These are phyloP conservation scores for Hypoxylon sp. DNA, from an alignment of 2,329 filamentous ascomycete species.

Conservation along the genomic window DNA sequence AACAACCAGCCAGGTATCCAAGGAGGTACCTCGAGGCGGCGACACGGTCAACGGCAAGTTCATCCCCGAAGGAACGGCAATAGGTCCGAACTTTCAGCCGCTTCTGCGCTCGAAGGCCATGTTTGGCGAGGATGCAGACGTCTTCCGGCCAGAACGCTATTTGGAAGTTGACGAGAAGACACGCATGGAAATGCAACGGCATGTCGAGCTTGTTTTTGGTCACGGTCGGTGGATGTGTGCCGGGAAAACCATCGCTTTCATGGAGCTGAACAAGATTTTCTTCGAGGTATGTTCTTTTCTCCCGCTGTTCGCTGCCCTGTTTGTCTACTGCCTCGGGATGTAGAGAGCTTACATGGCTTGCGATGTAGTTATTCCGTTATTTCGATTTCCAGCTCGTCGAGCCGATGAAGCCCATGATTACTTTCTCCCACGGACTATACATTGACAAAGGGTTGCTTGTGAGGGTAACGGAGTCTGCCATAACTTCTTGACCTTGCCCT, in stretches of 20 bases:
- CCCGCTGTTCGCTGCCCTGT: no score
- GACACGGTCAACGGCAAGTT: conserved; percentile 51
- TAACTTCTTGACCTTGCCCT: conserved; percentile 5
- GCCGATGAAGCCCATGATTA: conserved; percentile 37
- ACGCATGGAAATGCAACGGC: conserved; percentile 52
- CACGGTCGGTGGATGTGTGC: conserved; percentile 57
- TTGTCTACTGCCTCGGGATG: neutral
- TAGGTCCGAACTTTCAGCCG: conserved; percentile 54
- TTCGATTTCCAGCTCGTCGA: conserved; percentile 52
- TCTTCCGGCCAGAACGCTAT: conserved; percentile 61
- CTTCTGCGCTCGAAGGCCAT: conserved; percentile 51
- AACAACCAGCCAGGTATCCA: conserved; percentile 45
- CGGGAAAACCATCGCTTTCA: conserved; percentile 57
- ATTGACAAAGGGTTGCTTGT: conserved; percentile 47
- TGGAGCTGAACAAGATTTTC: conserved; percentile 59
- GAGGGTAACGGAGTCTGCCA: conserved; percentile 41
- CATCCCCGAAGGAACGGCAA: conserved; percentile 54
- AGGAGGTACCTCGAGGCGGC: conserved; percentile 48
- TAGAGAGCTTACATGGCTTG: neutral
- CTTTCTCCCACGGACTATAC: conserved; percentile 40
- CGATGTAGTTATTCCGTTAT: conserved; percentile 41
- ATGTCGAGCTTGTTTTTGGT: conserved; percentile 57
- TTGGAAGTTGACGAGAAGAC: conserved; percentile 53
- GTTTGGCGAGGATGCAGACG: conserved; percentile 54
- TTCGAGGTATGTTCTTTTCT: conserved; percentile 54